phyloP scores from a whole-genome alignment of 202 grass and related monocot genomes.

The Hordeum pubiflorum region DNA sequence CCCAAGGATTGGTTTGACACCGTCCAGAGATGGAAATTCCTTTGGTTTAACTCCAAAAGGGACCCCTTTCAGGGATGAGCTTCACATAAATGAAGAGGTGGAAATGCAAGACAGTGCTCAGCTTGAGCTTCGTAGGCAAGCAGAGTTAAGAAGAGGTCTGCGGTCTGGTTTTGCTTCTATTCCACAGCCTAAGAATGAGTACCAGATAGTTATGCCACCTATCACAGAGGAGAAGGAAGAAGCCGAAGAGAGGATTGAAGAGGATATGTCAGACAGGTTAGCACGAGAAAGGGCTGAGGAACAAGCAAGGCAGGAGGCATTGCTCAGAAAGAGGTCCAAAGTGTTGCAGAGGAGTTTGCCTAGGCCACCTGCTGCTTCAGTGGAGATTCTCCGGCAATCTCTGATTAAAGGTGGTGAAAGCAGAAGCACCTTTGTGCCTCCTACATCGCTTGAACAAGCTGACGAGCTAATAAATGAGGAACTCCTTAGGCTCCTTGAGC shows the following conservation, averaged over 20 bases:
- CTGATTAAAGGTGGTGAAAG: slow-evolving; percentile 65
- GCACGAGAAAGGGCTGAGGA: slow-evolving; percentile 64
- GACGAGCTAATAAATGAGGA: slow-evolving; percentile 74
- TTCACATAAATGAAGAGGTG: slow-evolving; percentile 71
- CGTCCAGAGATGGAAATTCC: slow-evolving; percentile 51
- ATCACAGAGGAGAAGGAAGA: slow-evolving; percentile 55
- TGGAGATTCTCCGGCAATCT: slow-evolving; percentile 50
- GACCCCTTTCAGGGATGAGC: slow-evolving; percentile 75
- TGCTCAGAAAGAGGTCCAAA: slow-evolving; percentile 83
- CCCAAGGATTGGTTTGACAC: slow-evolving; percentile 70
- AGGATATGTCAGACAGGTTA: slow-evolving; percentile 70
- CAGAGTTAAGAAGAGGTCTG: slow-evolving; percentile 56
- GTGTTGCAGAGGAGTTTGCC: slow-evolving; percentile 79
- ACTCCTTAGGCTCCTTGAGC: slow-evolving; percentile 59
- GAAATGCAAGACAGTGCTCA: slow-evolving; percentile 59
- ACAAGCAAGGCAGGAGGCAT: slow-evolving; percentile 57
- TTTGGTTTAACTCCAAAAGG: slow-evolving; percentile 58
- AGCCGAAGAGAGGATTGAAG: slow-evolving; percentile 55
- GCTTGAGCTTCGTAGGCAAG: slow-evolving; percentile 50
- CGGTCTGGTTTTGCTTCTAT: slow-evolving; percentile 51
- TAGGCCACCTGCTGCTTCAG: slow-evolving; percentile 51
- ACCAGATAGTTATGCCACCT: slow-evolving; percentile 68
- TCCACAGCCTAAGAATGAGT: slow-evolving; percentile 74
- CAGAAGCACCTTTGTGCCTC: slow-evolving; percentile 65
- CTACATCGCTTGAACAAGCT: slow-evolving; percentile 75